phyloP scores from a whole-genome alignment of 2,329 filamentous ascomycete genomes.

The Daldinia eschscholtzii region DNA sequence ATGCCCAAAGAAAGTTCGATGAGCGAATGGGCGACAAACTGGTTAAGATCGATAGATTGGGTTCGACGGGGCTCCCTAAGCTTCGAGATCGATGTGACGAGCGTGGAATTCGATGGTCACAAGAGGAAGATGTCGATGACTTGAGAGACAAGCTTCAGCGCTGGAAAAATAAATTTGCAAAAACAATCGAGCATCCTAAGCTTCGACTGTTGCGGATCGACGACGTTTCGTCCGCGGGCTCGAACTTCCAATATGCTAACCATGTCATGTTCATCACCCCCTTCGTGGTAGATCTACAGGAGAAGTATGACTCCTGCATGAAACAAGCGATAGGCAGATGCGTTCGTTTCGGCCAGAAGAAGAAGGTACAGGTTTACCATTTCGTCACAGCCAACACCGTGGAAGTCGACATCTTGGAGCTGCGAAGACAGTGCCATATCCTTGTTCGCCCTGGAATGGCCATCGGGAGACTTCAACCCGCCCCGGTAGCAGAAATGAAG shows the following conservation, averaged over 20 bases:
- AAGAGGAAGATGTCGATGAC: not conserved
- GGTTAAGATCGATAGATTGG: not conserved
- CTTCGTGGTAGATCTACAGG: conserved; percentile 50
- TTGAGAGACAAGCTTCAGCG: not conserved
- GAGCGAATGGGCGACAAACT: not conserved
- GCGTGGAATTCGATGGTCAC: not conserved
- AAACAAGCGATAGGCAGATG: conserved; percentile 58
- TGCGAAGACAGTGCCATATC: conserved; percentile 41
- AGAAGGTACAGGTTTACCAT: conserved; percentile 56
- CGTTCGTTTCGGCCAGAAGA: conserved; percentile 57
- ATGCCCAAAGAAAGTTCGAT: not conserved
- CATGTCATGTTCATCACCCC: conserved; percentile 59
- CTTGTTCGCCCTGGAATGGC: conserved; percentile 31
- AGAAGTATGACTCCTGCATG: conserved; percentile 54
- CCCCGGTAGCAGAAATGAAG: not conserved
- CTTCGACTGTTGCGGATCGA: conserved; percentile 57
- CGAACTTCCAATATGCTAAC: conserved; percentile 58
- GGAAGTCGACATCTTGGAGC: conserved; percentile 57
- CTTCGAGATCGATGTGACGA: not conserved
- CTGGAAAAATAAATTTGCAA: not conserved
- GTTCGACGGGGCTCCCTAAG: too few relatives aligned
- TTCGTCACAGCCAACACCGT: conserved; percentile 56
- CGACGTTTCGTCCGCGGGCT: conserved; percentile 56
- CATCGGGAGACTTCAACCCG: conserved; percentile 30
- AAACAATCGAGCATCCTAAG: conserved; percentile 26